Base-by-base conservation (phyloP, 1,284 basidiomycete species). In the Melampsora larici-populina region DNA sequence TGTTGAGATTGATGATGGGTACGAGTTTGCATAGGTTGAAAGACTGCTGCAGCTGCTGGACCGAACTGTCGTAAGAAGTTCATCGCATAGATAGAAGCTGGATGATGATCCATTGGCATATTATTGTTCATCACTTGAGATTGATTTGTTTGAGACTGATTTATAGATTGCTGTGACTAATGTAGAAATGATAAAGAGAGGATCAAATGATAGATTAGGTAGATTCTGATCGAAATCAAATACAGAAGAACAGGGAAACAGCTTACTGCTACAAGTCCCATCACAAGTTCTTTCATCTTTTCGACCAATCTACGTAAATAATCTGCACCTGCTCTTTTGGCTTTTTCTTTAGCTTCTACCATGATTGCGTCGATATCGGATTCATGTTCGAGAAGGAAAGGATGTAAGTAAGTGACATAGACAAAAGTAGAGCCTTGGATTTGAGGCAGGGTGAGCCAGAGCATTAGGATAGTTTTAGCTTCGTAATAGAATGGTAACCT, bases 341-440 rank as follows among this genome's bases (percentile, higher is more conserved):
- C 63, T 66, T 65, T 71, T 33, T 71, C 46, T 65, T 78, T 78
- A 21, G 69, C 63, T 31, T 78, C 76, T 63, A 71, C 63, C 69
- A 78, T 55, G 40, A 60, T 49, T 15, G 46, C 49, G 65, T 78
- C 76, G 33, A 78, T 78, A n/a, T 70, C 69, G 3, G 49, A 43
- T 62, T 78, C 76, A 55, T 78, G 76, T 60, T 78, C 62, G 17
- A 78, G 60, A 24, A 78, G 63, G 24, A 78, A 71, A 18, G 76
- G 76, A 36, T 78, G 76, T 17, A 78, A 33, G 65, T 78, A 78
- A 31, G 62, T 71, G 2, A 78, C 60, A 46, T 78, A 78, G 9
- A 78, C 49, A 60, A 70, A 78, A 40, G 76, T 78, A 33, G 76
- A 78, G n/a, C 76, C 76, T 66, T 78, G 76, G 26, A 78, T 78